phyloP scores from a whole-genome alignment of 441 rosid genomes.

The Populus hybrid region DNA sequence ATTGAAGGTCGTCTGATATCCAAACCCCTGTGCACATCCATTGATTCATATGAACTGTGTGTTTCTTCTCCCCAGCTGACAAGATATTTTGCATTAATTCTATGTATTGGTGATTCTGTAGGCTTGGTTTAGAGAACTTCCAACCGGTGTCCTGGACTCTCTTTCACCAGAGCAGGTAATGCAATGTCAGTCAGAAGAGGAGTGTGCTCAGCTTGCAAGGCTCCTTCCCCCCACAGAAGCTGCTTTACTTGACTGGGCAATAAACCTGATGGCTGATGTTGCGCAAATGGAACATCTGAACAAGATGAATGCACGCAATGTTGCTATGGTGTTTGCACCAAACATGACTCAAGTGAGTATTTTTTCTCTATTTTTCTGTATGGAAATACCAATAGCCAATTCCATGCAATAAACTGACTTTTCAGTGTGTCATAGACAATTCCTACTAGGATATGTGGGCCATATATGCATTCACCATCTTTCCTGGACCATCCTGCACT shows the following conservation, averaged over 20 bases:
- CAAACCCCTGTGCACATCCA: neutral
- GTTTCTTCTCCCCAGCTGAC: neutral
- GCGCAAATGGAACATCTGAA: too few species aligned
- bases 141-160: conserved; percentile 72
- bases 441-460: neutral
- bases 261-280: too few species aligned
- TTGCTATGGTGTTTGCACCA: too few species aligned
- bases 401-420: neutral
- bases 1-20: neutral
- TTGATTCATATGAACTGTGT: neutral
- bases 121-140: conserved; percentile 98
- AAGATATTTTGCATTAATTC: neutral
- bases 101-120: conserved; percentile 23
- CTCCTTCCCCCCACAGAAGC: neutral
- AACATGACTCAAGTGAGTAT: conserved; percentile 36
- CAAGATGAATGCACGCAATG: too few species aligned
- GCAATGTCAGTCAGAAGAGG: conserved; percentile 76
- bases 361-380: neutral
- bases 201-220: conserved; percentile 60
- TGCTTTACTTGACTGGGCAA: too few species aligned
- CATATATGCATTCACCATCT: neutral
- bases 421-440: neutral
- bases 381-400: neutral
- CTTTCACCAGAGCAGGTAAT: conserved; percentile 77
- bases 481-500: neutral